These are phyloP conservation scores for Candida bentonensis DNA, from an alignment of 805 yeast genomes.

Conservation along the genomic window DNA sequence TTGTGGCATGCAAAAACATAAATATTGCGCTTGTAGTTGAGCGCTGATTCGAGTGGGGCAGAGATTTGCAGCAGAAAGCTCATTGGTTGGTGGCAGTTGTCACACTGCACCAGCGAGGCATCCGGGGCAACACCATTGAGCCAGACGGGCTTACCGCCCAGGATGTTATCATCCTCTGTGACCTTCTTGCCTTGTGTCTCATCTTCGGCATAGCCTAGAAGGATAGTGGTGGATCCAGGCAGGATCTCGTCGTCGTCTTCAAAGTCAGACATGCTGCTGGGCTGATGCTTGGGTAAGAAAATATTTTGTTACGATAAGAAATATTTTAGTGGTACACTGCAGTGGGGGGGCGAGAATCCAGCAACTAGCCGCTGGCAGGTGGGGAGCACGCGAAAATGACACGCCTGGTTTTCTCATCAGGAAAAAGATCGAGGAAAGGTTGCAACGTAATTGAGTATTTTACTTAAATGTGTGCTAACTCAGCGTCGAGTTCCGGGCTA, in stretches of 20 bases:
- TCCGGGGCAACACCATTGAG: constrained; percentile 56
- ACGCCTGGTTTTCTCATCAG: background rate
- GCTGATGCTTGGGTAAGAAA: constrained; percentile 1
- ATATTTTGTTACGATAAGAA: background rate
- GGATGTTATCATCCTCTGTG: constrained; percentile 32
- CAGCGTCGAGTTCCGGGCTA: no score
- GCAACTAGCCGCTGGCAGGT: constrained; percentile 2
- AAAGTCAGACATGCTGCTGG: constrained; percentile 22
- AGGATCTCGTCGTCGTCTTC: constrained; percentile 14
- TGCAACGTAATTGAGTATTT: constrained; percentile 2
- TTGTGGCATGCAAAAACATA: constrained; percentile 67
- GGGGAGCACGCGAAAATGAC: background rate
- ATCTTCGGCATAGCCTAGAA: constrained; percentile 24
- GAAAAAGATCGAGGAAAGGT: background rate
- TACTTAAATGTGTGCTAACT: no score
- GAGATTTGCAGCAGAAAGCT: constrained; percentile 64
- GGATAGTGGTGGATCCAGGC: constrained; percentile 17
- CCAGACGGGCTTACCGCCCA: constrained; percentile 59
- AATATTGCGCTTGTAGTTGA: constrained; percentile 60
- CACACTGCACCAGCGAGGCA: constrained; percentile 40
- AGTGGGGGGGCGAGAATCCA: background rate
- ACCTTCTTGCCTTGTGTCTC: constrained; percentile 6
- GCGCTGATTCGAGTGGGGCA: constrained; percentile 56
- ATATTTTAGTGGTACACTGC: background rate
- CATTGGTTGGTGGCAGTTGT: constrained; percentile 47